Evolutionary conservation across 2,329 filamentous ascomycete species (phyloP).

Genomic region (Microcera coccophila): DNA sequence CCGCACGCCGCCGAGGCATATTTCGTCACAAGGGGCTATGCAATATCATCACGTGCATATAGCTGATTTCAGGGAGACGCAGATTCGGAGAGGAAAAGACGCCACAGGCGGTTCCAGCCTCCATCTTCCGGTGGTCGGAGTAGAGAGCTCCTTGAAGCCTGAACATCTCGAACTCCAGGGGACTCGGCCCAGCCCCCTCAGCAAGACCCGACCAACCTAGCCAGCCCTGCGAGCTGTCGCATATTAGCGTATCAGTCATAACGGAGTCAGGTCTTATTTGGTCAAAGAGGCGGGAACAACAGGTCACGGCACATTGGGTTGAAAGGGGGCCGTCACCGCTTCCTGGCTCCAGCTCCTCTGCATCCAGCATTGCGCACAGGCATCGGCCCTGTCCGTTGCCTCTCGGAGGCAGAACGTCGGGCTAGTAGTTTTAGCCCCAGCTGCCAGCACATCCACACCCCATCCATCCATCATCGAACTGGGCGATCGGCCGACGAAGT

Average conservation of each 20-base stretch:
- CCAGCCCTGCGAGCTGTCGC: not conserved
- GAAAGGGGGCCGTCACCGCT: not conserved
- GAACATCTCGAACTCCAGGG: not conserved
- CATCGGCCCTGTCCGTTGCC: conserved; percentile 13
- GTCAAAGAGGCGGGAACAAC: not conserved
- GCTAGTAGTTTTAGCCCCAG: conserved; percentile 28
- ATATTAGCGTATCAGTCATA: not conserved
- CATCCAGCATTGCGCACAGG: not conserved
- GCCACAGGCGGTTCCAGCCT: not conserved
- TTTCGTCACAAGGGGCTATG: not conserved
- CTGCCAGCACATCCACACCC: conserved; percentile 27
- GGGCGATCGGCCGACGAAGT: conserved; percentile 24
- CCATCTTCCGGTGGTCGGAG: not conserved
- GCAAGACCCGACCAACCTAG: not conserved
- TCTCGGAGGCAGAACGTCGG: conserved; percentile 14
- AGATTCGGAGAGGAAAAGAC: not conserved
- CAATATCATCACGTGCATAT: not conserved
- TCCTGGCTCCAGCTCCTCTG: not conserved
- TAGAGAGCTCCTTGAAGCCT: not conserved
- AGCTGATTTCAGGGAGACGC: not conserved
- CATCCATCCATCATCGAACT: conserved; percentile 18
- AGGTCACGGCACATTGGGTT: conserved; percentile 1
- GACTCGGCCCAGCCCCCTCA: not conserved
- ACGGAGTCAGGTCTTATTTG: not conserved
- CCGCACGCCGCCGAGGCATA: not conserved